Evolutionary conservation across 2,329 filamentous ascomycete species (phyloP), one percentile per base, ranked within the genome.

Genomic region (Alternaria brassicicola): DNA sequence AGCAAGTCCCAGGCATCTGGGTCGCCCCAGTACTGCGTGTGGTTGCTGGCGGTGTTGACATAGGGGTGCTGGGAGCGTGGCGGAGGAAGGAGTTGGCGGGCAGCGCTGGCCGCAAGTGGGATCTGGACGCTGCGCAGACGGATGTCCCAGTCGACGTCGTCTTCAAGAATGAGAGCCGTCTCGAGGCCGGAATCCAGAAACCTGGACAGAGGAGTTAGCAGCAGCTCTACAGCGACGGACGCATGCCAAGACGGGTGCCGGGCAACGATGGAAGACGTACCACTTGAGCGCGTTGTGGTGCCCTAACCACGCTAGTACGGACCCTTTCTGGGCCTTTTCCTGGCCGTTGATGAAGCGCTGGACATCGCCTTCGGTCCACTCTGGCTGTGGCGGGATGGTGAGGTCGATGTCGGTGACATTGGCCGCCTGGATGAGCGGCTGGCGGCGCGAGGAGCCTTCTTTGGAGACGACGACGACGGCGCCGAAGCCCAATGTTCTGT

Each of bases 61-160:
- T 68, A 66, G 6, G 62, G 64, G 35, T 65, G 63, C 54, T 60
- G 58, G 26, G 63, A 52, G 26, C 61, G 67, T 19, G 66, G 59
- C 10, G 74, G 72, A 21, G 73, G 72, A 39, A 80, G 62, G 10
- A 80, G 64, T 26, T 73, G 71, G 52, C 79, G 78, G 19, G 74
- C 70, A 25, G 78, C 78, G 36, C 71, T 76, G 49, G 79, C 78
- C 8, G 78, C 77, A 6, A 76, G 70, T 5, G 79, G 79, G 12
- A 79, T 70, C 58, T 81, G 78, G n/a, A 70, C 56, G 55, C 75
- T 79, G 52, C 78, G 78, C 13, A 81, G 71, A 48, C 76, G 78
- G 36, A 81, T 77, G 60, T 80, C 78, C 76, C 77, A 81, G 59
- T 81, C 78, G 28, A 80, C 78, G 56, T 81, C 79, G 65, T 81